Conservation (phyloP, 2,329 filamentous ascomycete genomes). For the Dactylonectria macrodidyma region DNA sequence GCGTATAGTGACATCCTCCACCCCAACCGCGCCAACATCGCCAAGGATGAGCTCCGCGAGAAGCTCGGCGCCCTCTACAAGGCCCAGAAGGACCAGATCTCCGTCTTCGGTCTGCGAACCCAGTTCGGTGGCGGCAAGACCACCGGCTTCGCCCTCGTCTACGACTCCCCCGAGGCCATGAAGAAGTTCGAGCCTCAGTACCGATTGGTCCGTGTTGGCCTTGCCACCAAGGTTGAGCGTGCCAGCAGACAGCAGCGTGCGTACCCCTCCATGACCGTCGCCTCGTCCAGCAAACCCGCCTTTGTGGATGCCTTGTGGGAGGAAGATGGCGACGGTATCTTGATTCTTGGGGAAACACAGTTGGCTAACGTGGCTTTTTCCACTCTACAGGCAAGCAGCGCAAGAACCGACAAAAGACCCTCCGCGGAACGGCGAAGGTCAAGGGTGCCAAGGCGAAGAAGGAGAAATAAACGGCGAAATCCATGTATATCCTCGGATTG, state of each 20-base stretch:
- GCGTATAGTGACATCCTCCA: slow-evolving; percentile 94
- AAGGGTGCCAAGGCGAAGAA: slow-evolving; percentile 97
- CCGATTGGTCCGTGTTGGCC: slow-evolving; percentile 94
- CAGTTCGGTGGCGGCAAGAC: slow-evolving; percentile 99
- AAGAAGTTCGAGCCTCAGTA: slow-evolving; percentile 99
- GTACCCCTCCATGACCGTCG: slow-evolving; percentile 60
- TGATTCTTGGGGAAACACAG: slow-evolving; percentile 14
- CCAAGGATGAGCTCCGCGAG: slow-evolving; percentile 97
- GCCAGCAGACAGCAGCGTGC: slow-evolving; percentile 98
- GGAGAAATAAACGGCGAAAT: slow-evolving; percentile 79
- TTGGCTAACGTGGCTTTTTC: slow-evolving; percentile 24
- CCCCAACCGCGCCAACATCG: slow-evolving; percentile 97
- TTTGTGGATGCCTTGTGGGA: not conserved
- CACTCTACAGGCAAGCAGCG: slow-evolving; percentile 92
- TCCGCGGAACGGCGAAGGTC: slow-evolving; percentile 97
- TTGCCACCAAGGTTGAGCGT: slow-evolving; percentile 96
- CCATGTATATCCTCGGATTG: slow-evolving; percentile 52
- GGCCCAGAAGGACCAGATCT: slow-evolving; percentile 96
- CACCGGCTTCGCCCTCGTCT: slow-evolving; percentile 98
- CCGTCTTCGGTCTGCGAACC: slow-evolving; percentile 98
- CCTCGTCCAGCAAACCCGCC: not conserved
- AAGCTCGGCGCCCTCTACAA: slow-evolving; percentile 98
- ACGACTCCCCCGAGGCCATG: slow-evolving; percentile 97
- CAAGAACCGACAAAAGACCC: slow-evolving; percentile 99
- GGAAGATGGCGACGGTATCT: not conserved